Conservation (phyloP, 2,329 filamentous ascomycete species). For the Epichloe scottii region DNA sequence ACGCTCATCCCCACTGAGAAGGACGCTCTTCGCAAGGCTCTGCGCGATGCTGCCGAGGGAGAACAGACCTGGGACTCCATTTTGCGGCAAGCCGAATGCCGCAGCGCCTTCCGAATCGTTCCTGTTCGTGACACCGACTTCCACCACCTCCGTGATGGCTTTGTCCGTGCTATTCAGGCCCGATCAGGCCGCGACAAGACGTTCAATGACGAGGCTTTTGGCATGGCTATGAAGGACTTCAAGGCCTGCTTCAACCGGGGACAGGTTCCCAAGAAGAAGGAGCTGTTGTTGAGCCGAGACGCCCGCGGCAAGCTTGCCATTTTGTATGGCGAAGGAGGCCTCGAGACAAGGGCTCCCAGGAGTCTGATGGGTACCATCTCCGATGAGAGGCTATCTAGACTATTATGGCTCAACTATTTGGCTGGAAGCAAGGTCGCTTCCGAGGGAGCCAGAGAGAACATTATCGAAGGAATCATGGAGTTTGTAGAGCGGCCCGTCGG, state of each 20-base stretch:
- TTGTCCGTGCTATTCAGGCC: slow-evolving; percentile 72
- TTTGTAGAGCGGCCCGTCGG: slow-evolving; percentile 82
- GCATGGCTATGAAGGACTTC: slow-evolving; percentile 61
- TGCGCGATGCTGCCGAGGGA: slow-evolving; percentile 58
- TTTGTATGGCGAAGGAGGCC: slow-evolving; percentile 51
- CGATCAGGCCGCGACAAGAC: slow-evolving; percentile 46
- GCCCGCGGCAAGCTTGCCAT: slow-evolving; percentile 52
- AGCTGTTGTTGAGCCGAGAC: slow-evolving; percentile 62
- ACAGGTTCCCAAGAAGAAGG: slow-evolving; percentile 66
- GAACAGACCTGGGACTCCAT: slow-evolving; percentile 65
- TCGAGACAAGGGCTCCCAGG: slow-evolving; percentile 29
- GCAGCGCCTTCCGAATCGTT: slow-evolving; percentile 70
- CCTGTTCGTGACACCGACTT: slow-evolving; percentile 94
- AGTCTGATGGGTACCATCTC: slow-evolving; percentile 54
- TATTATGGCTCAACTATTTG: slow-evolving; percentile 85
- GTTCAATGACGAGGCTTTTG: slow-evolving; percentile 63
- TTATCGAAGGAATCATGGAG: slow-evolving; percentile 78
- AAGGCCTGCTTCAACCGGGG: slow-evolving; percentile 71
- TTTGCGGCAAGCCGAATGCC: slow-evolving; percentile 52
- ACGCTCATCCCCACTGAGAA: slow-evolving; percentile 76
- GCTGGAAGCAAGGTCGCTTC: slow-evolving; percentile 79
- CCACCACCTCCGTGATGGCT: slow-evolving; percentile 80
- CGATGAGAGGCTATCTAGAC: slow-evolving; percentile 68
- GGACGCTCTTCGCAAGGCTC: slow-evolving; percentile 51
- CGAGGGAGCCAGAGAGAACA: slow-evolving; percentile 64